Evolutionary conservation across 164 flowering plant genomes (phyloP), one percentile per base, ranked within the genome.

Genomic region (Amborella trichopoda): DNA sequence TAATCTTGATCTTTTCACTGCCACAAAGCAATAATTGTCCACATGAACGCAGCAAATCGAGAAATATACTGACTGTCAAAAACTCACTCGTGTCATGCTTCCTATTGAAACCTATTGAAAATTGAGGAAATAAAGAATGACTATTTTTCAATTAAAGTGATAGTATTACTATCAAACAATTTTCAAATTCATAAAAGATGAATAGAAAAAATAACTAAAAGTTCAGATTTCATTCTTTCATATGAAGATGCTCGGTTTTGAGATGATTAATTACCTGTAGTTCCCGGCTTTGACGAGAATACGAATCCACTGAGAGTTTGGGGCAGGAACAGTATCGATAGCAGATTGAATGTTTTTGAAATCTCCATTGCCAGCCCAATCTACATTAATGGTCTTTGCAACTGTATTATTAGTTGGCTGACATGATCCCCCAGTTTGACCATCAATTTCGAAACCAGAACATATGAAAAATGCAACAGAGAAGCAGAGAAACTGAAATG

Each of bases 1-100:
- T 89, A 37, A 86, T 67, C 22, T 58, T 62, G 23, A 90, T 65
- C 63, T 74, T 90, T 60, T 86, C 98, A 26, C 98, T 86, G 76
- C 48, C 47, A 1, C n/a, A n/a, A n/a, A n/a, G n/a, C n/a, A n/a
- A n/a, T n/a, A n/a, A n/a, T n/a, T n/a, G n/a, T n/a, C n/a, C n/a
- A n/a, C n/a, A n/a, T n/a, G n/a, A n/a, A n/a, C n/a, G n/a, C n/a
- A n/a, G n/a, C n/a, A n/a, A n/a, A n/a, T n/a, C n/a, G n/a, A n/a
- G n/a, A n/a, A n/a, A n/a, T n/a, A n/a, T n/a, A n/a, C n/a, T n/a
- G n/a, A n/a, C n/a, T n/a, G n/a, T n/a, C n/a, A n/a, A n/a, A n/a
- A n/a, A n/a, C n/a, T n/a, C n/a, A n/a, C n/a, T n/a, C n/a, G n/a
- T n/a, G 13, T 30, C 13, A 30, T 30, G 34, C 34, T 30, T 30